Conservation (phyloP, 768 basidiomycete species). For the Mycena sanguinolenta region DNA sequence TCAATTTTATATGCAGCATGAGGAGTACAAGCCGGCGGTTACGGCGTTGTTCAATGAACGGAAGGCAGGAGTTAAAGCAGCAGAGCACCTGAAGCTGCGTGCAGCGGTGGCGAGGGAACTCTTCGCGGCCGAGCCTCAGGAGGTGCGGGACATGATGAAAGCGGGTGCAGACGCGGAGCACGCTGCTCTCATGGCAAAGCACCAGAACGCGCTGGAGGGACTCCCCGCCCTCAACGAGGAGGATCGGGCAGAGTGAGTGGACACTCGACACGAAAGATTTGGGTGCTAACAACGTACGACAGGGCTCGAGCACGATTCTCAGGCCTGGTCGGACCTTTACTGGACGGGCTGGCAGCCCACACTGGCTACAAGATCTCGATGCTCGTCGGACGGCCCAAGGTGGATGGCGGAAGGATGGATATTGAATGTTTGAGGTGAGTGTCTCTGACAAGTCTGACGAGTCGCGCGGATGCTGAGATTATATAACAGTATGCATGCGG, state of each 20-base stretch:
- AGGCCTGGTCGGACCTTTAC: not conserved
- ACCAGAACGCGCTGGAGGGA: no score
- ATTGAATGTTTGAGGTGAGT: not conserved
- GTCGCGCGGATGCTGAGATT: no score
- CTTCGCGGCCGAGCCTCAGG: no score
- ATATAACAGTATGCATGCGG: not conserved
- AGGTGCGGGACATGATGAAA: no score
- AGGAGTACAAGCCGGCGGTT: not conserved
- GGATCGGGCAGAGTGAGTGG: not conserved
- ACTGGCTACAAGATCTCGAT: no score
- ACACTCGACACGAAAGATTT: no score
- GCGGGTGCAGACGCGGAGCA: no score
- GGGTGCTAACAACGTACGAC: not conserved
- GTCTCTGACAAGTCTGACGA: not conserved
- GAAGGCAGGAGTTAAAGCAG: not conserved
- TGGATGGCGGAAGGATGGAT: not conserved
- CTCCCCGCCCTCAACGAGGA: no score
- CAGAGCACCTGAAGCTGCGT: not conserved
- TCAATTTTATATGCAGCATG: slow-evolving; percentile 12
- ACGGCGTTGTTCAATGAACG: not conserved
- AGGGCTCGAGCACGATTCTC: not conserved
- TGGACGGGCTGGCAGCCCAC: no score
- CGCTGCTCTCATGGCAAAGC: no score
- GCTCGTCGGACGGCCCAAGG: no score
- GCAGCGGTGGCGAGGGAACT: no score